Evolutionary conservation across 306 rosid species (phyloP).

Genomic region (Medicago lupulina): DNA sequence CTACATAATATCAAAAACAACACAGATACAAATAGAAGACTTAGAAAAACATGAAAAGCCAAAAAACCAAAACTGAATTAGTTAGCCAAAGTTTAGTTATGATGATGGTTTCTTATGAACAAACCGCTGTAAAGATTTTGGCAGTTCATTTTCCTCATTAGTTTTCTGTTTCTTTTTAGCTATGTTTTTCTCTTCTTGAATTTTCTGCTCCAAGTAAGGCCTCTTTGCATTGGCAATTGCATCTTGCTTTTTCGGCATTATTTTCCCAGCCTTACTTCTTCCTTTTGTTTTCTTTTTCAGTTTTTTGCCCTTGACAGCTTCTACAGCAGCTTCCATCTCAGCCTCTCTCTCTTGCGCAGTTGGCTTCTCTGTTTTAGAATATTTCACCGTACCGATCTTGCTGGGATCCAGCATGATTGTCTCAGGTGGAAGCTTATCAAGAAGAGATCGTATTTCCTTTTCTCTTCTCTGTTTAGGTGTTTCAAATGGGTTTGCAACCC

Average conservation of each 20-base stretch:
- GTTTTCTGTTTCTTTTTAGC: constrained; percentile 66
- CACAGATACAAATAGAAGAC: constrained; percentile 28
- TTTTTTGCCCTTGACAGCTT: constrained; percentile 60
- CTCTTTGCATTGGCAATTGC: constrained; percentile 67
- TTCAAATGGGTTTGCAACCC: constrained; percentile 91
- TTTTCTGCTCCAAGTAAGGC: constrained; percentile 72
- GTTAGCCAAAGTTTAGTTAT: constrained; percentile 25
- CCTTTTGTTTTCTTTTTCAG: constrained; percentile 91
- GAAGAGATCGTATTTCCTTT: constrained; percentile 74
- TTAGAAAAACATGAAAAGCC: background rate
- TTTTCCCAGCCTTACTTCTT: constrained; percentile 75
- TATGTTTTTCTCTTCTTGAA: constrained; percentile 54
- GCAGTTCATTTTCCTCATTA: constrained; percentile 58
- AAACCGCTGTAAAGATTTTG: constrained; percentile 78
- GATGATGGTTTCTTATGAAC: constrained; percentile 61
- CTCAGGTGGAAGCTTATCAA: constrained; percentile 86
- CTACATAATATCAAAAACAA: constrained; percentile 23
- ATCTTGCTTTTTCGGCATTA: constrained; percentile 64
- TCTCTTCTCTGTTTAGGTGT: constrained; percentile 84
- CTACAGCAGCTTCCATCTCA: constrained; percentile 74
- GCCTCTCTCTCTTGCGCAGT: constrained; percentile 60
- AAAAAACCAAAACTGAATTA: background rate
- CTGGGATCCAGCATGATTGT: constrained; percentile 79
- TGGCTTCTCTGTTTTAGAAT: constrained; percentile 51
- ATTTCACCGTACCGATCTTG: constrained; percentile 70